phyloP scores from a whole-genome alignment of 441 rosid species.

The Gossypium lobatum region DNA sequence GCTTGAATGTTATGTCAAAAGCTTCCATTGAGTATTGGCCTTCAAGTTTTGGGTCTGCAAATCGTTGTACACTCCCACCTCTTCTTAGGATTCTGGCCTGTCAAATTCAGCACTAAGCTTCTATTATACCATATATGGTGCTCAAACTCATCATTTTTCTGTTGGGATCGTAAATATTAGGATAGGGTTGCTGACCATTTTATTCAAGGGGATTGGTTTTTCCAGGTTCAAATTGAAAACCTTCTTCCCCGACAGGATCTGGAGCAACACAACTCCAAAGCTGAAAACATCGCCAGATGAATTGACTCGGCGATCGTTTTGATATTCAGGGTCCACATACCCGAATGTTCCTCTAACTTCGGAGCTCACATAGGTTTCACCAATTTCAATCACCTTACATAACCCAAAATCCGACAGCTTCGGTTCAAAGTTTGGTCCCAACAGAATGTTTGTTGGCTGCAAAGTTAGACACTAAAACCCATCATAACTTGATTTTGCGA shows the following conservation, averaged over 20 bases:
- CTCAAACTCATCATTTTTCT: background rate
- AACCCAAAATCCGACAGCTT: conserved; percentile 59
- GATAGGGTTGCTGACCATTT: conserved; percentile 29
- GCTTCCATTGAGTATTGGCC: conserved; percentile 45
- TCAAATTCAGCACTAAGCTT: conserved; percentile 11
- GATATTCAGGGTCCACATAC: conserved; percentile 38
- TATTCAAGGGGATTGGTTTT: conserved; percentile 36
- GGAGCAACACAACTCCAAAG: conserved; percentile 48
- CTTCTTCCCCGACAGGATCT: conserved; percentile 45
- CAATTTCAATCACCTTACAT: conserved; percentile 37
- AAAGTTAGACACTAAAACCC: background rate
- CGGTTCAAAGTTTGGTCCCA: conserved; percentile 46
- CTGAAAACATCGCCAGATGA: conserved; percentile 52
- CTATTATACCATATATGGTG: background rate
- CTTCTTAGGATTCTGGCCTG: conserved; percentile 41
- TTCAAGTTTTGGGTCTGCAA: conserved; percentile 41
- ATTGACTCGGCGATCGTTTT: conserved; percentile 24
- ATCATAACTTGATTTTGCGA: background rate
- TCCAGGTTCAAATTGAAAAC: conserved; percentile 39
- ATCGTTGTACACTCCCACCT: conserved; percentile 30
- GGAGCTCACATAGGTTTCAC: conserved; percentile 37
- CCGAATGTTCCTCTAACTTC: conserved; percentile 60
- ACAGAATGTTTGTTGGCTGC: conserved; percentile 53
- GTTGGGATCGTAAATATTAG: background rate
- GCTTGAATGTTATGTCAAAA: conserved; percentile 31